These are phyloP conservation scores for Favolaschia claudopus DNA, from an alignment of 768 basidiomycete genomes.

Conservation along the genomic window DNA sequence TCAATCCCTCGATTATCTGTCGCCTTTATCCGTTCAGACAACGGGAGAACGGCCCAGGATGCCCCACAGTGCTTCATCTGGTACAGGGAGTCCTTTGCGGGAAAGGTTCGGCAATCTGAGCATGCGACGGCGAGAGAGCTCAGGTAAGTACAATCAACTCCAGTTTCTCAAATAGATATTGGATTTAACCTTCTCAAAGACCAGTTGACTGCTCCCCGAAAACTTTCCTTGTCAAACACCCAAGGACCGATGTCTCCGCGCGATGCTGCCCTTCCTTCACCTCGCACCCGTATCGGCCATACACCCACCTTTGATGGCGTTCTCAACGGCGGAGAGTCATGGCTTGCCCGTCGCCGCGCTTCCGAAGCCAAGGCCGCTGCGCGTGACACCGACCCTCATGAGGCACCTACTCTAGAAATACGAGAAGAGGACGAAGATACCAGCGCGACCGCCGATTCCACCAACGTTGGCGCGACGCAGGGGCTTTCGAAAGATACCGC, in stretches of 20 bases:
- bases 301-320: slow-evolving; percentile 78
- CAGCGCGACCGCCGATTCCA: slow-evolving; percentile 14
- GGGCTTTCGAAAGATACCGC: slow-evolving; percentile 3
- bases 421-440: slow-evolving; percentile 58
- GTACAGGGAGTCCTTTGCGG: slow-evolving; percentile 63
- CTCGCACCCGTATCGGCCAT: slow-evolving; percentile 68
- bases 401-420: slow-evolving; percentile 55
- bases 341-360: slow-evolving; percentile 68
- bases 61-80: slow-evolving; percentile 55
- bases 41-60: slow-evolving; percentile 66
- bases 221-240: slow-evolving; percentile 70
- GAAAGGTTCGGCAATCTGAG: slow-evolving; percentile 70
- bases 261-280: slow-evolving; percentile 66
- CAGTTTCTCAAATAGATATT: slow-evolving; percentile 9
- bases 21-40: slow-evolving; percentile 59
- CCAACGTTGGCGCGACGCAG: neutral
- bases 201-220: slow-evolving; percentile 68
- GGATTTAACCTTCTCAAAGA: slow-evolving; percentile 51
- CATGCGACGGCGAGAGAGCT: slow-evolving; percentile 71
- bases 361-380: slow-evolving; percentile 61
- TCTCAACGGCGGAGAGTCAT: slow-evolving; percentile 69
- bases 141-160: slow-evolving; percentile 53
- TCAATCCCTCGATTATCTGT: slow-evolving; percentile 78
- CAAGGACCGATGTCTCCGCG: slow-evolving; percentile 69
- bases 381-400: slow-evolving; percentile 49